Conservation (phyloP, 2,329 filamentous ascomycete genomes). For the Zymoseptoria tritici region DNA sequence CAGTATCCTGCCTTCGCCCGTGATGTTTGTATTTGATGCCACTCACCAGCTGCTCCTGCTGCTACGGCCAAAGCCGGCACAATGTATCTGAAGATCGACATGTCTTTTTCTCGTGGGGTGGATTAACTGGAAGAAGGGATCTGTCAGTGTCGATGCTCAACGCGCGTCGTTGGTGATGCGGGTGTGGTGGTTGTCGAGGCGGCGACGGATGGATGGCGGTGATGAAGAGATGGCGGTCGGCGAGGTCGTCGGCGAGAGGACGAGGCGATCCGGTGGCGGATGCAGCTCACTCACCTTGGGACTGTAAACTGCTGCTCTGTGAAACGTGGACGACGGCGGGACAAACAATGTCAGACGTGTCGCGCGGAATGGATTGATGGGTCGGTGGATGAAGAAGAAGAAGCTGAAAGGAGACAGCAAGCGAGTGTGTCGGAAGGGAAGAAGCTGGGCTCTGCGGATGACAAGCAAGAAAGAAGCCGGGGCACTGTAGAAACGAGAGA, state of each 20-base stretch:
- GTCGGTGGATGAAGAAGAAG: not conserved
- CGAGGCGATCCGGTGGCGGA: not conserved
- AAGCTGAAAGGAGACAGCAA: not conserved
- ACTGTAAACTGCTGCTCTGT: not conserved
- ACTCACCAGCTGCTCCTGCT: conserved; percentile 45
- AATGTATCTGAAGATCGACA: conserved; percentile 50
- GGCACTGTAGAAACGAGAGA: not conserved
- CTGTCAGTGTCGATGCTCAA: not conserved
- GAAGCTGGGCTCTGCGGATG: not conserved
- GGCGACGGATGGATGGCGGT: not conserved
- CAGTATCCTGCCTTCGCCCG: not conserved
- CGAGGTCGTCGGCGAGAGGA: not conserved
- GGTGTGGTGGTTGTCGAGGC: not conserved
- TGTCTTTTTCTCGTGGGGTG: conserved; percentile 12
- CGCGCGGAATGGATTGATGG: not conserved
- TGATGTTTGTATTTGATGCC: not conserved
- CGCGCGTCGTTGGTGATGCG: not conserved
- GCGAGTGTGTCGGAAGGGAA: not conserved
- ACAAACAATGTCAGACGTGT: not conserved
- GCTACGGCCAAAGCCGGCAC: conserved; percentile 50
- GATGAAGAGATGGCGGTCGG: not conserved
- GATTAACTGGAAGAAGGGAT: not conserved
- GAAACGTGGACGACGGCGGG: not conserved
- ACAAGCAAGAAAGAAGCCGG: not conserved
- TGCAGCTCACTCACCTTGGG: not conserved